These are phyloP conservation scores for Sherardia arvensis DNA, from an alignment of 257 asterid species.

Conservation along the genomic window DNA sequence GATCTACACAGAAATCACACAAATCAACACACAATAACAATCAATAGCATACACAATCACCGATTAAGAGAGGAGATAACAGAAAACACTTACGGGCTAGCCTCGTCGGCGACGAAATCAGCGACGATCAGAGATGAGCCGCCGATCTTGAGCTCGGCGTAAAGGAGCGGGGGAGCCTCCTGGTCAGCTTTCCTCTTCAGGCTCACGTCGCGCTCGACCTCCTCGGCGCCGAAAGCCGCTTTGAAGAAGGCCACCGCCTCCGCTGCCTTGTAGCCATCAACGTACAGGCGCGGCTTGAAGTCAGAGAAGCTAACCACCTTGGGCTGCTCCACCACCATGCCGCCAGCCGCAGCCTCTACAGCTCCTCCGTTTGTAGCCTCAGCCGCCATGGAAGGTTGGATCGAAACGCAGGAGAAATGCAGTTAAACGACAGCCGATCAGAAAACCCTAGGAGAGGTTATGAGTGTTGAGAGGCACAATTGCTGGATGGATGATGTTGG, in stretches of 20 bases:
- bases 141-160: conserved; percentile 69
- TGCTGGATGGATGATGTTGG: background rate
- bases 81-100: conserved; percentile 31
- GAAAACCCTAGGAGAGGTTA: background rate
- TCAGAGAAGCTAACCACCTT: background rate
- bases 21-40: background rate
- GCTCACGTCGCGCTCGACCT: conserved; percentile 49
- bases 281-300: background rate
- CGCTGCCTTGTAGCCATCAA: conserved; percentile 55
- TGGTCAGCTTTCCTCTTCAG: conserved; percentile 88
- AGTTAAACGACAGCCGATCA: background rate
- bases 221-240: conserved; percentile 87
- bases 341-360: background rate
- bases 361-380: background rate
- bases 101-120: conserved; percentile 39
- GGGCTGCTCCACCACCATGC: background rate
- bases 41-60: too few relatives aligned
- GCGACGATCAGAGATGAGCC: conserved; percentile 45
- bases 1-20: background rate
- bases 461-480: background rate
- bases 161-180: conserved; percentile 55
- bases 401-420: too few relatives aligned
- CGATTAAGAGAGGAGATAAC: background rate
- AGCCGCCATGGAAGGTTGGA: background rate
- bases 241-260: conserved; percentile 80